Evolutionary conservation across 2,329 filamentous ascomycete genomes (phyloP).

Genomic region (Fusarium tricinctum): DNA sequence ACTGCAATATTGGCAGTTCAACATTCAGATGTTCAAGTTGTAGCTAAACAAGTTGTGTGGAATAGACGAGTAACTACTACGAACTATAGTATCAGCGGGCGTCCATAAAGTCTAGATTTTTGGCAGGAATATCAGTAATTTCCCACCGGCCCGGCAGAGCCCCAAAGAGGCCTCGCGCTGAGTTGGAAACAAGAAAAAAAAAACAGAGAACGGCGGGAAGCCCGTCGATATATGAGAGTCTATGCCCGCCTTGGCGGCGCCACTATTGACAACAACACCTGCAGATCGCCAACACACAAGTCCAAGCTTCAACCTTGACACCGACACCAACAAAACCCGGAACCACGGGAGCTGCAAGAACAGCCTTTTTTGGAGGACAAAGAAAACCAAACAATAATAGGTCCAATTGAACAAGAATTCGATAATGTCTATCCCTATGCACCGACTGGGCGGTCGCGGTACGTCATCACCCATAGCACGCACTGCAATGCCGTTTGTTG

Average conservation of each 20-base stretch:
- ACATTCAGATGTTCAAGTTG: neutral
- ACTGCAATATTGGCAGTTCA: neutral
- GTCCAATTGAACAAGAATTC: neutral
- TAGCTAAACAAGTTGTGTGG: too few species aligned
- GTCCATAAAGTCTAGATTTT: constrained; percentile 2
- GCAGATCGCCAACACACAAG: constrained; percentile 38
- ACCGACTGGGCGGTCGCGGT: constrained; percentile 62
- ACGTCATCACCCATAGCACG: constrained; percentile 43
- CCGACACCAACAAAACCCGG: constrained; percentile 20
- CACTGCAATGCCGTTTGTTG: constrained; percentile 6
- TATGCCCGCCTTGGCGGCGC: constrained; percentile 36
- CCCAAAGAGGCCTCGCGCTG: constrained; percentile 21
- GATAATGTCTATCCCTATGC: constrained; percentile 60
- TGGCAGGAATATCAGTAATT: neutral
- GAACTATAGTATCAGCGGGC: neutral
- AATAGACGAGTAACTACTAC: too few species aligned
- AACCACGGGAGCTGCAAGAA: constrained; percentile 9
- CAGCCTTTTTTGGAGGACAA: neutral
- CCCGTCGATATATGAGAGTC: constrained; percentile 2
- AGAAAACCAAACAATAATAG: neutral
- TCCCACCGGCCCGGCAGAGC: neutral
- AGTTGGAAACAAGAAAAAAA: neutral
- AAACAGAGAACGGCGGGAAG: constrained; percentile 8
- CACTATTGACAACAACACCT: constrained; percentile 37
- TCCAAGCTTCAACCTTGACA: constrained; percentile 30